These are phyloP conservation scores for Stromatinia cepivora DNA, from an alignment of 2,329 filamentous ascomycete species.

Conservation along the genomic window DNA sequence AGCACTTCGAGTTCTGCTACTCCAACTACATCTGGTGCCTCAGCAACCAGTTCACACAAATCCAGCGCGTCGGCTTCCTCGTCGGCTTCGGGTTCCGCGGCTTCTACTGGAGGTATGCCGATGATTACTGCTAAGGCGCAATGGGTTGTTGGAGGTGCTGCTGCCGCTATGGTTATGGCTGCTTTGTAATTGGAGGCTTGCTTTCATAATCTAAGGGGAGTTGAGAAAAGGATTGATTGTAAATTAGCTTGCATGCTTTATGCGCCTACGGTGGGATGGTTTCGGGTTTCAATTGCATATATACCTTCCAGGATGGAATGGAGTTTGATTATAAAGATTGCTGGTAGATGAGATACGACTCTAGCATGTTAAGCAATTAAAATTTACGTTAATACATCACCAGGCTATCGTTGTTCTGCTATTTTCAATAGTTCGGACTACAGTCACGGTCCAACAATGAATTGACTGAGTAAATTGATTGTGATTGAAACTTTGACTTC, in stretches of 20 bases:
- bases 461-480: conserved; percentile 45
- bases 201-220: background rate
- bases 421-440: too few relatives aligned
- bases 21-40: background rate
- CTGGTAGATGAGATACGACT: background rate
- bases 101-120: conserved; percentile 29
- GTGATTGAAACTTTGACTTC: conserved; percentile 58
- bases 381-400: background rate
- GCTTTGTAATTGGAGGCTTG: conserved; percentile 25
- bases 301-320: background rate
- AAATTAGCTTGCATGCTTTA: background rate
- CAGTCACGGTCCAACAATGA: background rate
- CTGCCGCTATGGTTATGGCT: conserved; percentile 36
- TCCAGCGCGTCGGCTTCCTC: background rate
- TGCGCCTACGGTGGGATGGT: background rate
- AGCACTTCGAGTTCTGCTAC: background rate
- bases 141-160: conserved; percentile 34
- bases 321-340: background rate
- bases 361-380: background rate
- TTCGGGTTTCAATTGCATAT: background rate
- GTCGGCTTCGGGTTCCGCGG: conserved; percentile 18
- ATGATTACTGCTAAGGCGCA: conserved; percentile 35
- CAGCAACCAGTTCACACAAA: background rate
- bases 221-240: background rate
- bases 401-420: too few relatives aligned